A percentile compares a stretch with the other conserved stretches of the same genome.
These are phyloP conservation scores for Biscutella laevigata DNA, from an alignment of 441 rosid species.

Conservation along the genomic window DNA sequence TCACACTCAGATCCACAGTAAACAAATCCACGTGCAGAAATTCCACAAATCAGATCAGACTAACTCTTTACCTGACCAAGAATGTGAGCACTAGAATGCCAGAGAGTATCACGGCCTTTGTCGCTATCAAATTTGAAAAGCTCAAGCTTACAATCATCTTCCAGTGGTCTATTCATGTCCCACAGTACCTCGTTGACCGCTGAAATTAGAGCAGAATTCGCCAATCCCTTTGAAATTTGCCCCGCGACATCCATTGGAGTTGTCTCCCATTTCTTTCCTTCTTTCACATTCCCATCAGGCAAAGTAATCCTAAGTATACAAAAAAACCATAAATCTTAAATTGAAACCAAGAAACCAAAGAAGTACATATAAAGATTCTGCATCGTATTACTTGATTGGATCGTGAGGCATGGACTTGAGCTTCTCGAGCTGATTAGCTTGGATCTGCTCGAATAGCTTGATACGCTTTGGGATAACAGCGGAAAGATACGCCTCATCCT, in stretches of 20 bases:
- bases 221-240: slow-evolving; percentile 63
- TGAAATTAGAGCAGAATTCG: slow-evolving; percentile 65
- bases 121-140: slow-evolving; percentile 64
- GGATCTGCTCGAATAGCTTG: slow-evolving; percentile 55
- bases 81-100: slow-evolving; percentile 99
- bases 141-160: slow-evolving; percentile 69
- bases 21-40: not conserved
- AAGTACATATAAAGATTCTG: not conserved
- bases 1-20: slow-evolving; percentile 1
- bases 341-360: not conserved
- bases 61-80: slow-evolving; percentile 69
- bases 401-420: slow-evolving; percentile 58
- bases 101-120: slow-evolving; percentile 88
- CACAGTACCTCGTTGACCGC: slow-evolving; percentile 65
- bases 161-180: slow-evolving; percentile 84
- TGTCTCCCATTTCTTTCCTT: slow-evolving; percentile 72
- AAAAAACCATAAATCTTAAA: not conserved
- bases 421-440: slow-evolving; percentile 48
- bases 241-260: slow-evolving; percentile 72
- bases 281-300: slow-evolving; percentile 66
- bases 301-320: slow-evolving; percentile 46
- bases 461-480: slow-evolving; percentile 64
- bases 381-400: slow-evolving; percentile 48
- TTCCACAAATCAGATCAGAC: not conserved
- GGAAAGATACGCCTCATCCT: slow-evolving; percentile 56